Evolutionary conservation across 345 rosid species (phyloP).

Genomic region (Gossypium arboreum): DNA sequence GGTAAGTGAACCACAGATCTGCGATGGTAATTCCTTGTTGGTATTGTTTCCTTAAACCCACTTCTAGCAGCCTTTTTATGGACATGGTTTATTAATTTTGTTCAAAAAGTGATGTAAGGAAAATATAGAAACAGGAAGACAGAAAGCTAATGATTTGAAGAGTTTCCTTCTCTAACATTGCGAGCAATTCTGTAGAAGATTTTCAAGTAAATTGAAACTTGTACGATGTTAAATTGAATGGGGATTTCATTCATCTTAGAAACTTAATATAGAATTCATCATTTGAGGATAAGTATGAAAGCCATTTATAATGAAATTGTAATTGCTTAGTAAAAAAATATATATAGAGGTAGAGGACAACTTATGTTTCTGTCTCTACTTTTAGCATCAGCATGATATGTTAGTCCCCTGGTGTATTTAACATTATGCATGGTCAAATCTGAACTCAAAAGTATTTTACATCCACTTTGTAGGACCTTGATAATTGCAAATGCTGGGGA

Average conservation of each 20-base stretch:
- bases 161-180: not conserved
- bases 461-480: constrained; percentile 46
- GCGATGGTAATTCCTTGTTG: not conserved
- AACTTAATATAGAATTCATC: not conserved
- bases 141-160: not conserved
- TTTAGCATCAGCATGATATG: not conserved
- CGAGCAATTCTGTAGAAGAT: not conserved
- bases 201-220: not conserved
- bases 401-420: not conserved
- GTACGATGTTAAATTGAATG: not conserved
- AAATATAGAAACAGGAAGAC: not conserved
- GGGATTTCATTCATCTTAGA: not conserved
- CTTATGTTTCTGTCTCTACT: not conserved
- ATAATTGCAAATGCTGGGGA: constrained; percentile 94
- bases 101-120: not conserved
- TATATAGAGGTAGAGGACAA: not conserved
- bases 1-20: constrained; percentile 34
- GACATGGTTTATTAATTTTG: not conserved
- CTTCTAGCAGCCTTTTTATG: not conserved
- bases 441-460: not conserved
- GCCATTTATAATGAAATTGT: not conserved
- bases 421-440: not conserved
- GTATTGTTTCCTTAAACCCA: not conserved
- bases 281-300: not conserved
- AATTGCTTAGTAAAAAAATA: not conserved